A percentile compares a stretch with the other conserved stretches of the same genome.
Conservation (phyloP, 192 early-diverging fungal genomes). For the Mortierella antarctica region DNA sequence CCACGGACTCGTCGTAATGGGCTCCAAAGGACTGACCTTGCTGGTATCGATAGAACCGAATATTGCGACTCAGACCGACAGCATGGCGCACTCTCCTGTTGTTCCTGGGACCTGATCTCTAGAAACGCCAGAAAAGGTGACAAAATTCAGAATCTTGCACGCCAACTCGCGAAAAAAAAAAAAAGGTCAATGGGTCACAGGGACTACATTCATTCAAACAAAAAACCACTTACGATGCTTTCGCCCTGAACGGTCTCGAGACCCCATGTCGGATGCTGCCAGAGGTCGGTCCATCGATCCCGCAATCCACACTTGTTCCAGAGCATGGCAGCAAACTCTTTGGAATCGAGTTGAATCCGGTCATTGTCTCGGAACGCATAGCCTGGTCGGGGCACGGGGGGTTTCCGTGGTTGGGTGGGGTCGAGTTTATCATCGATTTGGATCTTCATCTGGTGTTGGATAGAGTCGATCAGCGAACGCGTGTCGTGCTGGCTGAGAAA, state of each 20-base stretch:
- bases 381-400: conserved; percentile 57
- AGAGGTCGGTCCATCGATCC: conserved; percentile 48
- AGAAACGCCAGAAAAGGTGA: conserved; percentile 20
- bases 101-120: conserved; percentile 32
- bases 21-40: conserved; percentile 67
- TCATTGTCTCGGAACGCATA: conserved; percentile 72
- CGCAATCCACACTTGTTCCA: conserved; percentile 56
- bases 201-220: background rate
- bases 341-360: conserved; percentile 58
- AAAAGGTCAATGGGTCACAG: background rate
- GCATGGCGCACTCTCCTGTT: conserved; percentile 43
- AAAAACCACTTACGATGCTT: conserved; percentile 48
- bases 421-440: conserved; percentile 48
- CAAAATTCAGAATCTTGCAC: background rate
- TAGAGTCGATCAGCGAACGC: conserved; percentile 17
- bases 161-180: background rate
- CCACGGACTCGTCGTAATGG: conserved; percentile 70
- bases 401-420: conserved; percentile 20
- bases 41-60: conserved; percentile 71
- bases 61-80: conserved; percentile 63
- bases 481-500: conserved; percentile 30
- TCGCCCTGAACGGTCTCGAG: conserved; percentile 50
- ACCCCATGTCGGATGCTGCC: conserved; percentile 34
- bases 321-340: conserved; percentile 57
- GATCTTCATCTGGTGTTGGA: conserved; percentile 29